Conservation (phyloP, 257 asterid genomes). For the Capsicum baccatum region DNA sequence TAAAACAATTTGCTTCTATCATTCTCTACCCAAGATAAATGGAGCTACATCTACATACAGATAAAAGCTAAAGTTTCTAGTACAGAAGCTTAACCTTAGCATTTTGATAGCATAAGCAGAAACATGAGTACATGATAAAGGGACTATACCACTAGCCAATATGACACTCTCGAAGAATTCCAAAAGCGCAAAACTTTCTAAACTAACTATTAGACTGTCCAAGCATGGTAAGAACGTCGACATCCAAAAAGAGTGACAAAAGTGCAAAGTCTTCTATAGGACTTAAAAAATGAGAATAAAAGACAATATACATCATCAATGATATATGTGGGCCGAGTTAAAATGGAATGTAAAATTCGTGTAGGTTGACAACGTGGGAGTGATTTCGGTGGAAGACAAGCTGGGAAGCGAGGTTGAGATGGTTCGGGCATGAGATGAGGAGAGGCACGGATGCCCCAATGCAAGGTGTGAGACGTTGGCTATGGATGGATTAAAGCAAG, state of each 20-base stretch:
- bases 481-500: too few species aligned
- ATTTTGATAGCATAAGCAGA: background rate
- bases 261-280: background rate
- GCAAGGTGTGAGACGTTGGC: too few species aligned
- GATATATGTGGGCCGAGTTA: background rate
- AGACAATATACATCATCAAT: background rate
- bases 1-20: background rate
- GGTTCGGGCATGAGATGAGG: too few species aligned
- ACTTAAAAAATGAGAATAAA: background rate
- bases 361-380: background rate
- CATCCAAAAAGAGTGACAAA: background rate
- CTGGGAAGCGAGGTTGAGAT: too few species aligned
- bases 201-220: background rate
- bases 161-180: background rate
- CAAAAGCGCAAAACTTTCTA: background rate
- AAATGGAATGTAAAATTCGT: background rate
- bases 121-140: background rate
- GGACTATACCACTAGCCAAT: background rate
- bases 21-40: background rate
- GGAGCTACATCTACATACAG: background rate
- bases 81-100: background rate
- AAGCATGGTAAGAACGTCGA: background rate
- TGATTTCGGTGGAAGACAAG: too few species aligned
- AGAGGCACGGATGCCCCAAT: too few species aligned
- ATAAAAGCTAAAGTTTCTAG: background rate